Evolutionary conservation across 306 rosid species (phyloP).

Genomic region (Vicia villosa): DNA sequence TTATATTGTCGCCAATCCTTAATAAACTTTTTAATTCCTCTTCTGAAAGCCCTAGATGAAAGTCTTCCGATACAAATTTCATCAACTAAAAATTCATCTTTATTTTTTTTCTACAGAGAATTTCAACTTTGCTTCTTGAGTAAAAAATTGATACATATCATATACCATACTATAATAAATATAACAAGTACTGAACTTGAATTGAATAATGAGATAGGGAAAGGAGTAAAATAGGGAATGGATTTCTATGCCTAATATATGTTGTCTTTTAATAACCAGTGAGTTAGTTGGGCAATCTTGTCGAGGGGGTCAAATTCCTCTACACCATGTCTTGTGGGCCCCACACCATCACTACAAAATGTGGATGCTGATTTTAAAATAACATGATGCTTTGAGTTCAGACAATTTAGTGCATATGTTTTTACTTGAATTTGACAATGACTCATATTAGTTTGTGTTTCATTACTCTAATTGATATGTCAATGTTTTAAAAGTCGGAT

Average conservation of each 20-base stretch:
- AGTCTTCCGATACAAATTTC: too few relatives aligned
- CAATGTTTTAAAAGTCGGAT: too few relatives aligned
- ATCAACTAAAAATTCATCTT: too few relatives aligned
- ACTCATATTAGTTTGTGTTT: too few relatives aligned
- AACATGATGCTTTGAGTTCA: neutral
- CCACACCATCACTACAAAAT: neutral
- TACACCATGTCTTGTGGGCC: constrained; percentile 32
- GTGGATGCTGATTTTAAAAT: neutral
- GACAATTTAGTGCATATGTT: neutral
- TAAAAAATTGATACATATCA: neutral
- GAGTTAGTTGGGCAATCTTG: constrained; percentile 44
- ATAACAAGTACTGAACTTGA: constrained; percentile 21
- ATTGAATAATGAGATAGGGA: constrained; percentile 2
- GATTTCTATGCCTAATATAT: constrained; percentile 58
- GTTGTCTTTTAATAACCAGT: constrained; percentile 54
- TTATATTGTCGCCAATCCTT: too few relatives aligned
- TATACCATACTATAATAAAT: neutral
- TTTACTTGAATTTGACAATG: neutral
- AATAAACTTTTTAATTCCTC: too few relatives aligned
- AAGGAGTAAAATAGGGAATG: constrained; percentile 21
- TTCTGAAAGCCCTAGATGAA: too few relatives aligned
- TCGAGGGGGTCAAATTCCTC: constrained; percentile 48
- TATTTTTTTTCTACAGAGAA: too few relatives aligned
- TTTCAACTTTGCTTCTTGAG: too few relatives aligned
- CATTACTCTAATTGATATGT: too few relatives aligned